phyloP scores from a whole-genome alignment of 2,329 filamentous ascomycete genomes.

The Tolypocladium pustulatum region DNA sequence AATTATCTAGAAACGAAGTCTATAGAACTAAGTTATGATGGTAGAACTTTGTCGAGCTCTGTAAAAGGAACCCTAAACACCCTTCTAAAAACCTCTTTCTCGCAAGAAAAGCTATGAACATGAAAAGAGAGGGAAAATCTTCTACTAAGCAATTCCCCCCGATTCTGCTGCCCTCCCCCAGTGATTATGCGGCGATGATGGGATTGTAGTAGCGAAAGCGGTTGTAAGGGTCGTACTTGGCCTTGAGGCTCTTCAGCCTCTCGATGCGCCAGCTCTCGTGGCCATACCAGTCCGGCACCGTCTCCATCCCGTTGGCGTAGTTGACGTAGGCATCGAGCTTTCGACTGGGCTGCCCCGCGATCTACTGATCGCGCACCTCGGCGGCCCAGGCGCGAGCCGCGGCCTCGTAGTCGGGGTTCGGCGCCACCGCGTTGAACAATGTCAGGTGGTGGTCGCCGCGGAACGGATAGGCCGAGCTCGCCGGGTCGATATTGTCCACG shows the following conservation, averaged over 20 bases:
- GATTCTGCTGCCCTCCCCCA: too few relatives aligned
- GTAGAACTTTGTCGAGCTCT: too few relatives aligned
- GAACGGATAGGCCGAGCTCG: conserved; percentile 9
- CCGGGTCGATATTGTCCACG: conserved; percentile 1
- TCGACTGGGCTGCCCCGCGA: conserved; percentile 8
- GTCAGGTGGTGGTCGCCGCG: conserved; percentile 10
- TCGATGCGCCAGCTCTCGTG: conserved; percentile 1
- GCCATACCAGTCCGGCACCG: conserved; percentile 10
- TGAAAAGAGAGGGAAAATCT: too few relatives aligned
- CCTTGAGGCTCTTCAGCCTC: background rate
- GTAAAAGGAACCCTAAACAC: too few relatives aligned
- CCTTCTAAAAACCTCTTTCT: too few relatives aligned
- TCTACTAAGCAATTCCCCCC: too few relatives aligned
- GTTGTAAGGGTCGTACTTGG: background rate
- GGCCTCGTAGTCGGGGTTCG: too few relatives aligned
- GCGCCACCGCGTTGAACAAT: background rate
- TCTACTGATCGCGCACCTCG: conserved; percentile 6
- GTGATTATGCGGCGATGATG: background rate
- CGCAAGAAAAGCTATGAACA: too few relatives aligned
- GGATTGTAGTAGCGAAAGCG: conserved; percentile 1
- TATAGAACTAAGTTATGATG: too few relatives aligned
- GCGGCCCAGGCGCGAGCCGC: background rate
- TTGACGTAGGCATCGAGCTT: conserved; percentile 11
- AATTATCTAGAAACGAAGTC: too few relatives aligned
- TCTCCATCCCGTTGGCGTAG: conserved; percentile 12